These are phyloP conservation scores for Boletellus ananas DNA, from an alignment of 768 basidiomycete genomes.

Conservation along the genomic window DNA sequence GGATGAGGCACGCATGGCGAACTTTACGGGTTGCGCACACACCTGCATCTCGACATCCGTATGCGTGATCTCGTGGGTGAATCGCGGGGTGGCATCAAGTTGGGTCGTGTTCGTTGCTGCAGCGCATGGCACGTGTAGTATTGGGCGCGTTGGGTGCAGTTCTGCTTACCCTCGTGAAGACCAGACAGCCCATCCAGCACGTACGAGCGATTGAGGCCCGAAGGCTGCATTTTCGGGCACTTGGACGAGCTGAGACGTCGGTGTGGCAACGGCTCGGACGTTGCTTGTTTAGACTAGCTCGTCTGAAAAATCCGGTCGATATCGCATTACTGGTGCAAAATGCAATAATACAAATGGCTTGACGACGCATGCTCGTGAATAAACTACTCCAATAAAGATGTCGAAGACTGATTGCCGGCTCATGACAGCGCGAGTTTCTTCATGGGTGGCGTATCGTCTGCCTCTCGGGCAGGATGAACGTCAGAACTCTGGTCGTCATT, in stretches of 20 bases:
- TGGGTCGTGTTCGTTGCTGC: constrained; percentile 10
- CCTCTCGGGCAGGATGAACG: constrained; percentile 32
- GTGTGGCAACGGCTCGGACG: not conserved
- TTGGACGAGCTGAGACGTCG: not conserved
- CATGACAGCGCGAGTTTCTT: constrained; percentile 60
- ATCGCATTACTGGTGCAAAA: constrained; percentile 17
- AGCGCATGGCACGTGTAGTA: not conserved
- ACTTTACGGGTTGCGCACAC: constrained; percentile 14
- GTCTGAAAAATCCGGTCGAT: constrained; percentile 3
- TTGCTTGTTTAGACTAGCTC: too few relatives aligned
- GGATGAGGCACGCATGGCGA: not conserved
- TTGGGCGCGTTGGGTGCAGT: not conserved
- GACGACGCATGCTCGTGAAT: constrained; percentile 23
- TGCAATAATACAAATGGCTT: constrained; percentile 26
- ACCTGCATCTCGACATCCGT: constrained; percentile 76
- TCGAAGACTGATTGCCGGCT: constrained; percentile 12
- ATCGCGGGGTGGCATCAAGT: constrained; percentile 41
- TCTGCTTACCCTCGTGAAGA: constrained; percentile 9
- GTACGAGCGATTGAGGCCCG: not conserved
- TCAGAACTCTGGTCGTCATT: constrained; percentile 39
- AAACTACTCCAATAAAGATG: constrained; percentile 34
- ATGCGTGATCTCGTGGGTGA: constrained; percentile 54
- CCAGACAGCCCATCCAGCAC: not conserved
- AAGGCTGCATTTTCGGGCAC: constrained; percentile 3
- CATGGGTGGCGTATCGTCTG: constrained; percentile 54